These are phyloP conservation scores for Xylaria sp. DNA, from an alignment of 2,329 filamentous ascomycete genomes.

Conservation along the genomic window DNA sequence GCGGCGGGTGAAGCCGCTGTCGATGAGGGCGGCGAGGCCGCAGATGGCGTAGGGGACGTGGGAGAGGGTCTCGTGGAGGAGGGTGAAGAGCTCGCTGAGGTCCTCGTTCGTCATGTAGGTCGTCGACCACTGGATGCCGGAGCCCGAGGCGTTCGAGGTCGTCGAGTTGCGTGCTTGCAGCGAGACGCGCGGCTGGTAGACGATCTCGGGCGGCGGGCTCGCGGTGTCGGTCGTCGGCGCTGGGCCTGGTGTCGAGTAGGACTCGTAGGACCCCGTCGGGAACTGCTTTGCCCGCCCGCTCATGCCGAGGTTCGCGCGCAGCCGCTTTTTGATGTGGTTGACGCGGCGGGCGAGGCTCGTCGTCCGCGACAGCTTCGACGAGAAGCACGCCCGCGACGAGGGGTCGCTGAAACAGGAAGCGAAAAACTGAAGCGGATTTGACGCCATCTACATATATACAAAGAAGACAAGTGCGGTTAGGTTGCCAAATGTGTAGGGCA, in stretches of 20 bases:
- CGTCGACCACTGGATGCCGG: constrained; percentile 15
- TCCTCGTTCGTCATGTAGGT: constrained; percentile 27
- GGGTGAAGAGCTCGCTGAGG: constrained; percentile 36
- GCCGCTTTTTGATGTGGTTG: constrained; percentile 15
- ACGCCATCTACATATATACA: neutral
- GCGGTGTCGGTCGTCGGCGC: neutral
- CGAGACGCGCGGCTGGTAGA: neutral
- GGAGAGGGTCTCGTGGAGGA: constrained; percentile 37
- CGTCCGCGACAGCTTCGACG: neutral
- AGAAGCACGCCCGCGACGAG: constrained; percentile 17
- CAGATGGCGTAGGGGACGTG: constrained; percentile 44
- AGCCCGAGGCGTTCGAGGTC: neutral
- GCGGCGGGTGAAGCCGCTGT: constrained; percentile 37
- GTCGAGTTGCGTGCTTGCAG: constrained; percentile 1
- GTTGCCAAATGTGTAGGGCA: neutral
- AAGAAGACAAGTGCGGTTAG: constrained; percentile 3
- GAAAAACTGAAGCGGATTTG: constrained; percentile 5
- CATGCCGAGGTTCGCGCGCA: constrained; percentile 18
- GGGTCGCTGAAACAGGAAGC: constrained; percentile 7
- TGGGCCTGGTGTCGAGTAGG: neutral
- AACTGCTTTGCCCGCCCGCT: constrained; percentile 8
- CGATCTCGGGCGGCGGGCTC: neutral
- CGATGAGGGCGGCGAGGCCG: constrained; percentile 41
- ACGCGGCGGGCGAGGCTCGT: neutral
- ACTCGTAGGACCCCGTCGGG: neutral